phyloP scores from a whole-genome alignment of 306 rosid genomes.

The Adenanthera pavonina region DNA sequence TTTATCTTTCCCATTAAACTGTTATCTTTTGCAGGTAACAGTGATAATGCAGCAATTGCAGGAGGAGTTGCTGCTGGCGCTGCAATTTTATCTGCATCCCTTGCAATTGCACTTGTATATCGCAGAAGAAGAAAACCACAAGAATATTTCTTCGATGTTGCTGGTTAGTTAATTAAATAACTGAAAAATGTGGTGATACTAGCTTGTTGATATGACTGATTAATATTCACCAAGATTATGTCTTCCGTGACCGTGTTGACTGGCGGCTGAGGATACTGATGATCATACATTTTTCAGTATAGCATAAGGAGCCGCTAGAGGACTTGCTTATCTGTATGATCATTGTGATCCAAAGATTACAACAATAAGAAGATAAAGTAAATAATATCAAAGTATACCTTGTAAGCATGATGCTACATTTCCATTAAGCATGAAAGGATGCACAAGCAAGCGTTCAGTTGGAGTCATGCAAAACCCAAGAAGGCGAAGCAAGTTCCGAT shows the following conservation, averaged over 20 bases:
- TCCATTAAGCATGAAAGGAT: background rate
- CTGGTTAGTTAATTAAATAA: conserved; percentile 54
- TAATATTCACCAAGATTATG: background rate
- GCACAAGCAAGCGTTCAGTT: background rate
- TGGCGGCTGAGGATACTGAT: background rate
- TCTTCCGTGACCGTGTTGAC: background rate
- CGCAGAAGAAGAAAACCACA: conserved; percentile 62
- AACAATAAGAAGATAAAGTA: background rate
- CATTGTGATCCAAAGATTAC: conserved; percentile 4
- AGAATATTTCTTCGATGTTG: conserved; percentile 68
- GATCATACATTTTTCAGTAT: no score
- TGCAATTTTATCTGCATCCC: conserved; percentile 65
- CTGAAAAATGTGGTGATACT: background rate
- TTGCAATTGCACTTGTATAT: conserved; percentile 63
- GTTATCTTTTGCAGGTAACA: conserved; percentile 42
- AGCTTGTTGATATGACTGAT: conserved; percentile 8
- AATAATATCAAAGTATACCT: background rate
- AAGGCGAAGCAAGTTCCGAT: background rate
- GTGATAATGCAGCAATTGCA: conserved; percentile 62
- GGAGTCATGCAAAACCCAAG: background rate
- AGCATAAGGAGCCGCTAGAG: background rate
- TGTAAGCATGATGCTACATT: background rate
- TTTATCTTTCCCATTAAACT: background rate
- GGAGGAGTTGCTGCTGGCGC: conserved; percentile 78
- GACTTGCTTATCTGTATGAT: background rate